Base-by-base conservation (phyloP, 106 monocot species). In the Phalaenopsis aphrodite region DNA sequence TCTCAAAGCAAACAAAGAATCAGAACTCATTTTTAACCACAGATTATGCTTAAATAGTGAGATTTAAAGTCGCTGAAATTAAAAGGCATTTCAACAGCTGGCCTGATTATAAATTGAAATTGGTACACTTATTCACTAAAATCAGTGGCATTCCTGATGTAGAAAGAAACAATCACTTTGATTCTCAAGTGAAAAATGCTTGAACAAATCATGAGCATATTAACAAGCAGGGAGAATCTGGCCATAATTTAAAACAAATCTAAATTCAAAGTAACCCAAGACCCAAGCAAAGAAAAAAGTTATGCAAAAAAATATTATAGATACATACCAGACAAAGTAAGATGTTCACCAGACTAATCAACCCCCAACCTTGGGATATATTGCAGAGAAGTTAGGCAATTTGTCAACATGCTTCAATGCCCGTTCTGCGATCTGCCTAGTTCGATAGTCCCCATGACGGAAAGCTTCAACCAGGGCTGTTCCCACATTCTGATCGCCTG, bases 311-410 rank as follows among this genome's bases (percentile, higher is more conserved):
- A 75, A 45, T 30, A 30, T 45, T 45, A 43, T 75, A 75, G 43
- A 75, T 75, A 75, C 74, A 75, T 75, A 78, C 56, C 78, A 61
- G 58, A 78, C 41, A 78, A 61, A 56, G n/a, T 41, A 61, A 41
- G 11, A 11, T 41, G 16, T 30, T 41, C 14, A 71, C 39, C 41
- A 39, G 71, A 38, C 18, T 61, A 61, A 19, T 83, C 82, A 78
- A 52, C 83, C 57, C 64, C 73, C 79, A 75, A 84, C 80, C 75
- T 87, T 90, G 4, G 86, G 86, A 85, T 89, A 94, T 79, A 96
- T 88, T 14, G 91, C 96, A 9, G 96, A 96, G 81, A 96, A 96
- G 49, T 92, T 96, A 3, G 96, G 96, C 76, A 96, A 77, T 75
- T 86, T 96, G 76, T 96, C 93, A 1, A 96, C 81, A 72, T 90